Evolutionary conservation across 257 asterid genomes (phyloP).

Genomic region (Przewalskia tangutica): DNA sequence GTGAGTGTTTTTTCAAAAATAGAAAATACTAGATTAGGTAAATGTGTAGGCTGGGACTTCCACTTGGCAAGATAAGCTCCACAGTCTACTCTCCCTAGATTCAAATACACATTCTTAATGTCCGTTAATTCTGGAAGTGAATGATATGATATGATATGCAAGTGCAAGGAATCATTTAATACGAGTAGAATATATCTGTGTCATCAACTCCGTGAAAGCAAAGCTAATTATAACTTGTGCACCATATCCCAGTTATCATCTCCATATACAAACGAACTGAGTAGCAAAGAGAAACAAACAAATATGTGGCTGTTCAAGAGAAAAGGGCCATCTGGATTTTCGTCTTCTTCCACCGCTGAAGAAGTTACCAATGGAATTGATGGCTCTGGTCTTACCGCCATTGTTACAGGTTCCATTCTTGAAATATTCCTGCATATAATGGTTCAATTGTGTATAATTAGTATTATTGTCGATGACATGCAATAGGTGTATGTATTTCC

Average conservation of each 20-base stretch:
- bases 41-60: no score
- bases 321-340: slow-evolving; percentile 50
- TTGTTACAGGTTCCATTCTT: slow-evolving; percentile 34
- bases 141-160: no score
- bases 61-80: no score
- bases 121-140: no score
- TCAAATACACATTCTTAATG: no score
- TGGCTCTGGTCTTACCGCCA: slow-evolving; percentile 55
- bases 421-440: no score
- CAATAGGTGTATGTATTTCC: no score
- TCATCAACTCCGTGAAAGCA: not conserved
- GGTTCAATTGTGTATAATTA: no score
- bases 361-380: slow-evolving; percentile 53
- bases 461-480: no score
- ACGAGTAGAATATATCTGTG: not conserved
- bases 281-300: not conserved
- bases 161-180: not conserved
- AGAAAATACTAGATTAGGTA: no score
- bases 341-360: slow-evolving; percentile 52
- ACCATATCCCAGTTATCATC: not conserved
- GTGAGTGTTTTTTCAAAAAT: no score
- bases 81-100: no score
- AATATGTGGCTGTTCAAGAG: slow-evolving; percentile 46
- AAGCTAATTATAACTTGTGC: not conserved
- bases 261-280: not conserved